Conservation (phyloP, 1,284 basidiomycete species). For the Papiliotrema laurentii region DNA sequence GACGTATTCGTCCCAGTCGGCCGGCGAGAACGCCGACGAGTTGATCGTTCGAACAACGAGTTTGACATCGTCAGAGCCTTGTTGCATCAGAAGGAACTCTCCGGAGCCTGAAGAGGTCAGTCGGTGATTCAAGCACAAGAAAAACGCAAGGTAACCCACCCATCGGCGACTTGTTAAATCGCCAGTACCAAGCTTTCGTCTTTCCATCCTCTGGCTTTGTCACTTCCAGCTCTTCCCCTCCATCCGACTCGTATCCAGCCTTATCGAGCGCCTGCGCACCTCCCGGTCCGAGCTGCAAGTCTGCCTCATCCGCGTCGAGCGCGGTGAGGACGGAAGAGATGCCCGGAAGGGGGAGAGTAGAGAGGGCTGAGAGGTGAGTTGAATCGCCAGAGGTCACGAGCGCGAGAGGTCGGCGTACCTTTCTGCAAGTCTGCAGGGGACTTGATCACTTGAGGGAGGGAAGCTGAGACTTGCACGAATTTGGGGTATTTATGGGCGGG, state of each 20-base stretch:
- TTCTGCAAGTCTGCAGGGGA: slow-evolving; percentile 43
- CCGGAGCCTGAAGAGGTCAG: slow-evolving; percentile 49
- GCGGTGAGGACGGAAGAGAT: slow-evolving; percentile 43
- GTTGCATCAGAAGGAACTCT: slow-evolving; percentile 45
- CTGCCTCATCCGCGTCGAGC: slow-evolving; percentile 32
- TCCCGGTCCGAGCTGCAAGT: slow-evolving; percentile 21
- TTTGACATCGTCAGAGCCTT: slow-evolving; percentile 38
- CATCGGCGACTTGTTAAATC: slow-evolving; percentile 48
- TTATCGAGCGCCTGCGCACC: slow-evolving; percentile 33
- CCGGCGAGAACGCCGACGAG: slow-evolving; percentile 41
- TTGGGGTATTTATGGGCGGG: slow-evolving; percentile 47
- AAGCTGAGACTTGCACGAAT: slow-evolving; percentile 35
- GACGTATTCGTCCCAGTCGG: slow-evolving; percentile 48
- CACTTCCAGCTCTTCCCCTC: slow-evolving; percentile 34
- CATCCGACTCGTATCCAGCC: slow-evolving; percentile 47
- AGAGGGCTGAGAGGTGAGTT: slow-evolving; percentile 16
- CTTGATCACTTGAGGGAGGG: slow-evolving; percentile 40
- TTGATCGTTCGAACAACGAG: slow-evolving; percentile 48
- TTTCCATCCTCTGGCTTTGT: slow-evolving; percentile 21
- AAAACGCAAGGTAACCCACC: slow-evolving; percentile 28
- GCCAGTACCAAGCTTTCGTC: slow-evolving; percentile 41
- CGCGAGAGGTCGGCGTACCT: slow-evolving; percentile 22
- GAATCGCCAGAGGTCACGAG: background rate
- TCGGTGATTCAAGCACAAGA: background rate
- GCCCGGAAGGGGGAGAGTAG: slow-evolving; percentile 39